Conservation (phyloP, 208 protist species). For the Plasmodiophora brassicae region DNA sequence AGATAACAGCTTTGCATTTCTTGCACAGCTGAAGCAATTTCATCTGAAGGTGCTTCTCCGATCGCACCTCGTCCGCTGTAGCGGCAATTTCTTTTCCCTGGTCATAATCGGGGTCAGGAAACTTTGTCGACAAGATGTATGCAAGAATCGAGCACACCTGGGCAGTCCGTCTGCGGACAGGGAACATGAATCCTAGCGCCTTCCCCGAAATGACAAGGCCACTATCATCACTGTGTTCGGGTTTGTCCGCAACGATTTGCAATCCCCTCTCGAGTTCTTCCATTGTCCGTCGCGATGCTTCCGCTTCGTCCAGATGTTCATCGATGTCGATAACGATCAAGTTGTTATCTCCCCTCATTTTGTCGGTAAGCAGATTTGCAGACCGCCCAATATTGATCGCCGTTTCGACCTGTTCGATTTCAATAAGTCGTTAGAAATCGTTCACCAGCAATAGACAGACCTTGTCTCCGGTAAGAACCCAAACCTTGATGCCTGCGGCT, state of each 20-base stretch:
- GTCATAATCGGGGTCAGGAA: not conserved
- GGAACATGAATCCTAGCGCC: constrained; percentile 24
- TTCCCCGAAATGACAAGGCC: not conserved
- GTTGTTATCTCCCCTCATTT: constrained; percentile 33
- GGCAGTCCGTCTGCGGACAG: not conserved
- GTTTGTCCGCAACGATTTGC: not conserved
- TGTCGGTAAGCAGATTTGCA: constrained; percentile 19
- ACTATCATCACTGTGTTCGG: not conserved
- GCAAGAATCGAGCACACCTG: not conserved
- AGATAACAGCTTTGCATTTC: constrained; percentile 77
- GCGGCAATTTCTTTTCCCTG: not conserved
- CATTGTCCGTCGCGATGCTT: not conserved
- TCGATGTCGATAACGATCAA: constrained; percentile 16
- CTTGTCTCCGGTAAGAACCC: constrained; percentile 77
- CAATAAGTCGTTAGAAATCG: not conserved
- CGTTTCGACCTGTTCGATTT: constrained; percentile 37
- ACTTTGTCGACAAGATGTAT: not conserved
- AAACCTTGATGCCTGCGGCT: constrained; percentile 57
- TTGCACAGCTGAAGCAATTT: constrained; percentile 62
- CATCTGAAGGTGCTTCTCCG: constrained; percentile 6
- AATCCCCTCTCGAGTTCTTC: not conserved
- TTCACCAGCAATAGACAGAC: not conserved
- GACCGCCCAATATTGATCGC: constrained; percentile 48
- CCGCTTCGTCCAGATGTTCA: not conserved
- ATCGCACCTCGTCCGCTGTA: not conserved